Conservation (phyloP, 164 flowering plant species). For the Dillenia turbinata region DNA sequence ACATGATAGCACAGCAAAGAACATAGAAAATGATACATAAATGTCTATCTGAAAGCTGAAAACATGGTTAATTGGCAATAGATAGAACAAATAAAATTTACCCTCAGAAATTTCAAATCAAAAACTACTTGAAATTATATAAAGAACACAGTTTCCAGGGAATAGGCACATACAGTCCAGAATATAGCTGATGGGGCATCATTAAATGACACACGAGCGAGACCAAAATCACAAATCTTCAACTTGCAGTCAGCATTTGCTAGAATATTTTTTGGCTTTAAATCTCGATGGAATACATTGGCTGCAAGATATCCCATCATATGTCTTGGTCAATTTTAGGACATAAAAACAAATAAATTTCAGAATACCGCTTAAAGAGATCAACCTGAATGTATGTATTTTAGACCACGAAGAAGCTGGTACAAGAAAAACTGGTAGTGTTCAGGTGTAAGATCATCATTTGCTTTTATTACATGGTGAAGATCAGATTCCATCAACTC, state of each 20-base stretch:
- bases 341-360: slow-evolving; percentile 1
- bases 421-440: slow-evolving; percentile 78
- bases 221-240: slow-evolving; percentile 93
- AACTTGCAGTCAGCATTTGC: slow-evolving; percentile 89
- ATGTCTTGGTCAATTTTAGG: no score
- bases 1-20: not conserved
- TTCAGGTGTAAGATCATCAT: slow-evolving; percentile 78
- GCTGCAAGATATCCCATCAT: slow-evolving; percentile 36
- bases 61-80: not conserved
- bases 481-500: slow-evolving; percentile 91
- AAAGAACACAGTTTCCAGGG: not conserved
- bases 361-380: not conserved
- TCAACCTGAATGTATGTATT: slow-evolving; percentile 71
- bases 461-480: slow-evolving; percentile 82
- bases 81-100: not conserved
- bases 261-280: slow-evolving; percentile 83
- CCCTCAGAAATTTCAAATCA: not conserved
- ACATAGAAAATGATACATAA: not conserved
- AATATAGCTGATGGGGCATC: slow-evolving; percentile 91
- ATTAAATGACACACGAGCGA: slow-evolving; percentile 82
- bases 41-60: no score
- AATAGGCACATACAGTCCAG: slow-evolving; percentile 63
- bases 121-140: not conserved
- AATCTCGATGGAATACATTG: slow-evolving; percentile 82
- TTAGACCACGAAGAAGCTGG: slow-evolving; percentile 76